Evolutionary conservation across 2,329 filamentous ascomycete genomes (phyloP).

Genomic region (Ploettnerulaceae sp.): DNA sequence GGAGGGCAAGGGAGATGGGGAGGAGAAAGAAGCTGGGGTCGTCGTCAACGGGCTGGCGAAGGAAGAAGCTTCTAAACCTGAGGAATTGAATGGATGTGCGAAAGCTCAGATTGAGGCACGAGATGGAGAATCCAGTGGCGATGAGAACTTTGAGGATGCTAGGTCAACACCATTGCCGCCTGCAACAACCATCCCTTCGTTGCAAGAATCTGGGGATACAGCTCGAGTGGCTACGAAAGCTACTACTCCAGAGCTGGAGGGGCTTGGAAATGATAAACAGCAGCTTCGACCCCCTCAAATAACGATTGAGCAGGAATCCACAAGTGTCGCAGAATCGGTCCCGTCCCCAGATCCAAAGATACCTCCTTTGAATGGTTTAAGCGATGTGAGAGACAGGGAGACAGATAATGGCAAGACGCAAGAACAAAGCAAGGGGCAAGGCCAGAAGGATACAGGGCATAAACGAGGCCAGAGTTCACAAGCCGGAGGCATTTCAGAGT

Average conservation of each 20-base stretch:
- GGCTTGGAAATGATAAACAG: conserved; percentile 10
- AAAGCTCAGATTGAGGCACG: conserved; percentile 18
- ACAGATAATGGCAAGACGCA: neutral
- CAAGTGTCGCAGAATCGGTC: conserved; percentile 8
- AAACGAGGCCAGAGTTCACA: conserved; percentile 23
- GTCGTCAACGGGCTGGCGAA: conserved; percentile 15
- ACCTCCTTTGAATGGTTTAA: neutral
- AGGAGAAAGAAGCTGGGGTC: conserved; percentile 2
- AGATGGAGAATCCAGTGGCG: conserved; percentile 35
- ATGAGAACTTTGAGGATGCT: conserved; percentile 40
- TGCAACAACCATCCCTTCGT: conserved; percentile 19
- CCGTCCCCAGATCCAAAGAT: conserved; percentile 2
- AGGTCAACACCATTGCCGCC: conserved; percentile 30
- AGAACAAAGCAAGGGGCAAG: conserved; percentile 3
- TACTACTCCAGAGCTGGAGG: conserved; percentile 1
- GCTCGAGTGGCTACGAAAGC: neutral
- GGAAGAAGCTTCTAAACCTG: conserved; percentile 1
- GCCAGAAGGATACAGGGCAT: conserved; percentile 15
- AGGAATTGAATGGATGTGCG: conserved; percentile 5
- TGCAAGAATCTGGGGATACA: conserved; percentile 12
- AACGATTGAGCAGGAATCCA: neutral
- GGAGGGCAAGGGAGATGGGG: conserved; percentile 17
- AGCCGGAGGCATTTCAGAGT: conserved; percentile 58
- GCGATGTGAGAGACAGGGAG: conserved; percentile 2
- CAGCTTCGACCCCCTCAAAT: conserved; percentile 1